phyloP scores from a whole-genome alignment of 805 yeast genomes.

The Saturnispora saitoi region DNA sequence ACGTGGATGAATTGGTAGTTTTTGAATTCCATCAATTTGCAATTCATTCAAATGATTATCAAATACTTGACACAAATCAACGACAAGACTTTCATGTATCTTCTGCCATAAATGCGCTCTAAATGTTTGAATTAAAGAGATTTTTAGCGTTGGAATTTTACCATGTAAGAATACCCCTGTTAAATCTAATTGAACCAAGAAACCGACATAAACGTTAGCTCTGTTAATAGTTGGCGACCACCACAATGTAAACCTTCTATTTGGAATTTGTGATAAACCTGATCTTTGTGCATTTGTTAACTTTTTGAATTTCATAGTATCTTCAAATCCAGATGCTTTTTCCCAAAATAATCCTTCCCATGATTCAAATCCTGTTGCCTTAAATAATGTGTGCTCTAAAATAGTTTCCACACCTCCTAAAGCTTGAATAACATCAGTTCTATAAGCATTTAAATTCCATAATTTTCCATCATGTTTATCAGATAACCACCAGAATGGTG shows the following conservation, averaged over 20 bases:
- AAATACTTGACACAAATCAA: conserved; percentile 85
- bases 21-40: conserved; percentile 78
- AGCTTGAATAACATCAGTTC: conserved; percentile 95
- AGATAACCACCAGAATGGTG: conserved; percentile 96
- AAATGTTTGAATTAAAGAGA: conserved; percentile 90
- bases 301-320: conserved; percentile 87
- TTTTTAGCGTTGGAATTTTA: conserved; percentile 93
- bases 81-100: conserved; percentile 91
- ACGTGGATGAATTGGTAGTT: conserved; percentile 91
- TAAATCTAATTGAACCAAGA: conserved; percentile 87
- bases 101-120: conserved; percentile 99
- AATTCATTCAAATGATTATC: conserved; percentile 80
- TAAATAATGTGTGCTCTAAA: conserved; percentile 87
- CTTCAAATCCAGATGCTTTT: conserved; percentile 95
- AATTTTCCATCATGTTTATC: conserved; percentile 90
- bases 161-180: conserved; percentile 98
- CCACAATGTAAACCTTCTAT: conserved; percentile 95
- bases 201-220: conserved; percentile 97
- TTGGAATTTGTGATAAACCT: conserved; percentile 95
- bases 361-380: conserved; percentile 94
- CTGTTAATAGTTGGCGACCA: conserved; percentile 99
- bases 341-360: conserved; percentile 99
- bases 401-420: conserved; percentile 96
- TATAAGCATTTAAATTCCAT: conserved; percentile 87
- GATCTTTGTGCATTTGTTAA: conserved; percentile 96